These are phyloP conservation scores for Podila epicladia DNA, from an alignment of 192 early-diverging fungal genomes.

Conservation along the genomic window DNA sequence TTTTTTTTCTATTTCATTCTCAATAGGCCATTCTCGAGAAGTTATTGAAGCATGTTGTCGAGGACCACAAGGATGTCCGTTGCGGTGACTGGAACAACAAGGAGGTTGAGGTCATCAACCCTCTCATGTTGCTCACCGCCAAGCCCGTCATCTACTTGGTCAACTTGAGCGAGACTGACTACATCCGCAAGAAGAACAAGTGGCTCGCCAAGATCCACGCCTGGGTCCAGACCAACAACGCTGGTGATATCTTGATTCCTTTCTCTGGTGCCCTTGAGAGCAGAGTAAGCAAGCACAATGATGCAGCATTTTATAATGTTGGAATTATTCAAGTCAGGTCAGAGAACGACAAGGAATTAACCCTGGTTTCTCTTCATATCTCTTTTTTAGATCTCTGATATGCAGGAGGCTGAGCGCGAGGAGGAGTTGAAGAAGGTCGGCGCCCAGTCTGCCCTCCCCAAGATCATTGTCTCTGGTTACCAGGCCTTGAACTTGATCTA, in stretches of 20 bases:
- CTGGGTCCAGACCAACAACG: constrained; percentile 93
- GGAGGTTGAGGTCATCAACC: constrained; percentile 91
- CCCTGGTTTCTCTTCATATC: neutral
- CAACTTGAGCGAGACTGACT: constrained; percentile 93
- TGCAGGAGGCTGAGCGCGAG: constrained; percentile 63
- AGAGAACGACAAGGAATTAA: no score
- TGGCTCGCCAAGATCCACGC: constrained; percentile 90
- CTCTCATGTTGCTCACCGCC: constrained; percentile 87
- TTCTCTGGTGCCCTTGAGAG: constrained; percentile 89
- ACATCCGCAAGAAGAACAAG: constrained; percentile 94
- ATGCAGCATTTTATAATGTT: neutral
- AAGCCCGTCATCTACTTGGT: constrained; percentile 96
- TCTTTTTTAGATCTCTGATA: constrained; percentile 27
- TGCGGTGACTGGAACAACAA: constrained; percentile 91
- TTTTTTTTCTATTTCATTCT: neutral
- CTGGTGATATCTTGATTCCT: constrained; percentile 91
- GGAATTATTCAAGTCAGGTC: neutral
- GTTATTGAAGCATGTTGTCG: constrained; percentile 81
- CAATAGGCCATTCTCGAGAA: constrained; percentile 56
- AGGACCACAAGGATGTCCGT: constrained; percentile 86
- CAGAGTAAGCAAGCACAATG: constrained; percentile 47
- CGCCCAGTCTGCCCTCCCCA: constrained; percentile 81
- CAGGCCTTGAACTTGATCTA: constrained; percentile 86
- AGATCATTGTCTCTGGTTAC: constrained; percentile 95
- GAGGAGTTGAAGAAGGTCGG: constrained; percentile 72